A percentile compares a stretch with the other conserved stretches of the same genome.
Evolutionary conservation across 345 rosid genomes (phyloP).

Genomic region (Hevea brasiliensis): DNA sequence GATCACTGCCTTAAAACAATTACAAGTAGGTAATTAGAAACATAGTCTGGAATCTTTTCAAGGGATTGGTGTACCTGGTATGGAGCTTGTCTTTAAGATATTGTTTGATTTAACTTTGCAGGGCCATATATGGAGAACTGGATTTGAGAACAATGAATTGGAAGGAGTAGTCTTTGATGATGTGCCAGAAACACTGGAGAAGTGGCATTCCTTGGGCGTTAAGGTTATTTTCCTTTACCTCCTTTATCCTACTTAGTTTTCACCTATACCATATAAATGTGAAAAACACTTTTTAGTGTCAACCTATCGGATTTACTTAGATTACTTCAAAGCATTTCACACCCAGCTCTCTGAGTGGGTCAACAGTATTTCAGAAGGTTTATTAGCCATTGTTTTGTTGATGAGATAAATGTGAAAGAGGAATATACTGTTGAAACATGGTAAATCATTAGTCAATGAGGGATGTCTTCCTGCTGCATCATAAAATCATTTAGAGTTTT

Average conservation of each 20-base stretch:
- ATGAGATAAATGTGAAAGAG: background rate
- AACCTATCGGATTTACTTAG: background rate
- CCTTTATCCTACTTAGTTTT: background rate
- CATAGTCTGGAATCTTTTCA: background rate
- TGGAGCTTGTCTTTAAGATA: conserved; percentile 4
- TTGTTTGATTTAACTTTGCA: conserved; percentile 29
- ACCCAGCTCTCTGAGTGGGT: background rate
- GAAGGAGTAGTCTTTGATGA: conserved; percentile 81
- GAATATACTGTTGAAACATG: background rate
- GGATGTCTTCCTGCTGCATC: background rate
- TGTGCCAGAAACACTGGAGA: conserved; percentile 76
- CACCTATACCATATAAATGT: background rate
- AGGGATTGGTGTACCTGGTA: background rate
- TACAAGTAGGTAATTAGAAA: conserved; percentile 56
- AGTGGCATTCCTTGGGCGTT: conserved; percentile 78
- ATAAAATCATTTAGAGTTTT: background rate
- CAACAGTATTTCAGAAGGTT: background rate
- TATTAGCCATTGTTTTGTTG: background rate
- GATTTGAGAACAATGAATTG: conserved; percentile 70
- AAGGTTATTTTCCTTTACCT: conserved; percentile 48
- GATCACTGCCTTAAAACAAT: conserved; percentile 89
- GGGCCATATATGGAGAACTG: conserved; percentile 99
- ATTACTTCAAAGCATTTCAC: background rate
- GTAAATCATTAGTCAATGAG: background rate
- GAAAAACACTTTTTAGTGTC: conserved; percentile 2